Percentiles rank a stretch among this genome's conserved stretches.
Conservation (phyloP, 345 rosid species). For the Gossypium mustelinum region DNA sequence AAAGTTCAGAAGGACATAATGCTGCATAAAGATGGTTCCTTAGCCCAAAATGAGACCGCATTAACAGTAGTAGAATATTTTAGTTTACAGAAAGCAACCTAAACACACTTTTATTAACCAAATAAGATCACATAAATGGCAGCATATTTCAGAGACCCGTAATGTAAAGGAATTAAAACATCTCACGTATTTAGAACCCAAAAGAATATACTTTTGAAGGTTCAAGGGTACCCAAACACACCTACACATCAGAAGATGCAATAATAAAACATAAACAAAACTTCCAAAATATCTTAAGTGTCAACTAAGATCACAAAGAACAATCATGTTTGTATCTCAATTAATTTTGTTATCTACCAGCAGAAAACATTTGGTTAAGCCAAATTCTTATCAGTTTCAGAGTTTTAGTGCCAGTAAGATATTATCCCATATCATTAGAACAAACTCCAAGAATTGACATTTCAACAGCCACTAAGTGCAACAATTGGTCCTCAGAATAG, state of each 20-base stretch:
- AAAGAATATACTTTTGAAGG: not conserved
- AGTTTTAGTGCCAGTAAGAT: not conserved
- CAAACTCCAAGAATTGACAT: not conserved
- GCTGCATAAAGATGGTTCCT: not conserved
- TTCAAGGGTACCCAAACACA: not conserved
- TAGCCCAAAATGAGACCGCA: not conserved
- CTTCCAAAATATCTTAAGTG: not conserved
- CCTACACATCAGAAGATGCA: not conserved
- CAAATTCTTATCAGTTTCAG: not conserved
- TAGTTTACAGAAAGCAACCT: not conserved
- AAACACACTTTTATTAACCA: not conserved
- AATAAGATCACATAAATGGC: not conserved
- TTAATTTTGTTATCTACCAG: not conserved
- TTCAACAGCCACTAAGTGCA: not conserved
- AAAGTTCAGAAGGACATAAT: not conserved
- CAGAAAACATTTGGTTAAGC: not conserved
- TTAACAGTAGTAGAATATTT: not conserved
- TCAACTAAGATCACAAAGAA: not conserved
- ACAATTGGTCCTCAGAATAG: not conserved
- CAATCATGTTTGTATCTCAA: not conserved
- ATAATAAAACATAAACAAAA: not conserved
- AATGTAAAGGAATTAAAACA: not conserved
- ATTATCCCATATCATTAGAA: not conserved
- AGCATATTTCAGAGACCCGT: not conserved
- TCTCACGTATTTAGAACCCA: not conserved